Evolutionary conservation across 2,329 filamentous ascomycete genomes (phyloP), one percentile per base, ranked within the genome.

Genomic region (Xylaria arbuscula): DNA sequence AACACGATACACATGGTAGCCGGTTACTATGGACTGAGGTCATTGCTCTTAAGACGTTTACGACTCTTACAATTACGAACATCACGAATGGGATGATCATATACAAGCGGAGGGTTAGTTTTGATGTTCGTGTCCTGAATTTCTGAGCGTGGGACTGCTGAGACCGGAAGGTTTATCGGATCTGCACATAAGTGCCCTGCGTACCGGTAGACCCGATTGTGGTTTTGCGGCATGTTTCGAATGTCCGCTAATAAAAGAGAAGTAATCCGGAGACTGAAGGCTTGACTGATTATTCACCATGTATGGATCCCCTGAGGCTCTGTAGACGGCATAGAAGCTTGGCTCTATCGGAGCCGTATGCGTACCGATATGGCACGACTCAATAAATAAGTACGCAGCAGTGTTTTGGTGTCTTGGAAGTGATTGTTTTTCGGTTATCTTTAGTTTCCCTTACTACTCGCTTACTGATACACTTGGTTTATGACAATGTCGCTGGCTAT

Each of bases 31-130:
- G n/a, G 48, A 13, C 45, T 62, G 50, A 36, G 48, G 50, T 56
- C 17, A n/a, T 13, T 54, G 6, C 45, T 40, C 36, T 17, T 58
- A 5, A 48, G 47, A 60, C 24, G 54, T 32, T 57, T 62, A 58
- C 50, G 3, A 34, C 17, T 55, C 13, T n/a, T 45, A 50, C 56
- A 45, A 38, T 54, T 63, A 62, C 48, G 61, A 63, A 56, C 32
- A 61, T 32, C 61, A 60, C 32, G 40, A n/a, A 56, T 56, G 60
- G 40, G 13, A 59, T 22, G 50, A 53, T 24, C 53, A n/a, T 65
- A 40, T 28, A 60, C 10, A 17, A 22, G 19, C 11, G 22, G 19
- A 38, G 32, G 11, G 17, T 38, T 22, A 17, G 22, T 36, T 10
- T 55, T 55, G 28, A 5, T 10, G 34, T 38, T 9, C 9, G 10